These are phyloP conservation scores for Pneumocystis jirovecii DNA, from an alignment of 1,139 yeast species.

Conservation along the genomic window DNA sequence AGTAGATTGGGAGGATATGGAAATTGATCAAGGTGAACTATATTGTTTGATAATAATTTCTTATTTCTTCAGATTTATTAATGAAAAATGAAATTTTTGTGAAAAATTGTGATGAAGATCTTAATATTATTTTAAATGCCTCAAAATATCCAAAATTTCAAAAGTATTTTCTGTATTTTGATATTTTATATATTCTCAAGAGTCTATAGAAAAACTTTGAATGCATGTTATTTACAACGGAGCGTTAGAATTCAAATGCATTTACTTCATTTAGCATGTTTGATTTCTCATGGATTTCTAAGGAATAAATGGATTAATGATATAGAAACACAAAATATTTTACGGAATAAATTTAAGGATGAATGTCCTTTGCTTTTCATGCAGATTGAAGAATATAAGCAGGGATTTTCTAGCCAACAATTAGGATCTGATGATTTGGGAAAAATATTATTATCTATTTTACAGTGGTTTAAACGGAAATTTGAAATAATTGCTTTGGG, in stretches of 20 bases:
- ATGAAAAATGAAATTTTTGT: background rate
- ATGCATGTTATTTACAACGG: conserved; percentile 33
- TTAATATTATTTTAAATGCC: background rate
- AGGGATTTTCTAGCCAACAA: background rate
- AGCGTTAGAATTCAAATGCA: conserved; percentile 39
- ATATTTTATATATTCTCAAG: background rate
- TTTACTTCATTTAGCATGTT: conserved; percentile 38
- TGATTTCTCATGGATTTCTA: conserved; percentile 49
- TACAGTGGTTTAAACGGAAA: conserved; percentile 33
- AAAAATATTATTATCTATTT: conserved; percentile 11
- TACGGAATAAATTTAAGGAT: conserved; percentile 5
- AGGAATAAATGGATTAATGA: conserved; percentile 69
- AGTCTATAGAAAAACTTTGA: background rate
- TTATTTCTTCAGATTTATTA: background rate
- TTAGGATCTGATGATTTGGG: background rate
- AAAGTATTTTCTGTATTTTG: background rate
- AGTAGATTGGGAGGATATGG: background rate
- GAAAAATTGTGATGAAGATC: background rate
- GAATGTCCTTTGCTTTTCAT: conserved; percentile 1
- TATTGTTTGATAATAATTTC: background rate
- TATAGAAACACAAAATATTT: conserved; percentile 25
- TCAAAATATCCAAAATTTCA: background rate
- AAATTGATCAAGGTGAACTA: background rate
- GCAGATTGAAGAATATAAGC: background rate
- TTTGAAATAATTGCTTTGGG: conserved; percentile 21